Base-by-base conservation (phyloP, 192 early-diverging fungal genomes). In the Powellomyces hirtus region DNA sequence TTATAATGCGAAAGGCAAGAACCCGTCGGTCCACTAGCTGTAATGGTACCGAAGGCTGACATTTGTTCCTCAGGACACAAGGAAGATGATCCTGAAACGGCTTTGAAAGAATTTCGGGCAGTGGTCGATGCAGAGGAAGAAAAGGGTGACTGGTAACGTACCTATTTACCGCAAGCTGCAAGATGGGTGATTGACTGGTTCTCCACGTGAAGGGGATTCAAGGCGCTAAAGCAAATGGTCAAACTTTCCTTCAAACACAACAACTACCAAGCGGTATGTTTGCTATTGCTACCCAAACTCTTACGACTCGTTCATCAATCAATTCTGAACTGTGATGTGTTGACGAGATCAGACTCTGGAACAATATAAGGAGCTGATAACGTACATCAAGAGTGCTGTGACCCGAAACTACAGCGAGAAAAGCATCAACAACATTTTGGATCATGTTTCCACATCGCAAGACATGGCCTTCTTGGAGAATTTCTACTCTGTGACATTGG, bases 391-490 rank as follows among this genome's bases (percentile, higher is more conserved):
- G 63, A 81, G 81, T 1, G 88, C 90, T 1, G 91, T 94, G 22
- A 88, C 93, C 6, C 82, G 89, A 38, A 95, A 93, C 75, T 89
- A 93, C 52, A 88, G 88, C 59, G 93, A 95, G 71, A 95, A 95
- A 79, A 87, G 84, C 62, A 93, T 95, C 73, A 95, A 95, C 79
- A 91, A 90, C 67, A 93, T 93, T 60, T 73, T 95, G 50, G 93
- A 95, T 67, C 88, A 82, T 61, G 83, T 92, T 10, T 89, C 91
- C 6, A 75, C 84, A 16, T 84, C 89, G 13, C 83, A 86, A 34
- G 90, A 93, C 55, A 90, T 91, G 87, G 59, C 59, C 0, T 92
- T 94, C 52, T 81, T 95, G 86, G 92, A 95, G 63, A 80, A 87
- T 44, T 91, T 95, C 55, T 94, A 94, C 72, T 79, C 87, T 6